Conservation (phyloP, 1,139 yeast species). For the Casaregolazyma lundiana region DNA sequence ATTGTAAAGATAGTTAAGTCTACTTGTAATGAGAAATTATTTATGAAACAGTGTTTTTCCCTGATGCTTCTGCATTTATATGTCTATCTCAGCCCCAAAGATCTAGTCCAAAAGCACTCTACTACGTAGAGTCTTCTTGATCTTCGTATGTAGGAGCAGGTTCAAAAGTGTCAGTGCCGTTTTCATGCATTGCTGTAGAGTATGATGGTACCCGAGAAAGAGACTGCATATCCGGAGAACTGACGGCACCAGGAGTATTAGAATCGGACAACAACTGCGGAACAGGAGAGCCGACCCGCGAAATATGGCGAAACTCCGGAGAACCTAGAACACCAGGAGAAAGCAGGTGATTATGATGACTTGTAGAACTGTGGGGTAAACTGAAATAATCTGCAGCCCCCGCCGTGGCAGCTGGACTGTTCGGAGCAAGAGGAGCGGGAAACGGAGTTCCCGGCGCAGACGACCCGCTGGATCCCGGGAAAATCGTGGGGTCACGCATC, state of each 20-base stretch:
- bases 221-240: constrained; percentile 41
- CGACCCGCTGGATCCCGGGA: constrained; percentile 6
- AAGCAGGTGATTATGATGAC: background rate
- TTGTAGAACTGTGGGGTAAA: background rate
- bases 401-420: background rate
- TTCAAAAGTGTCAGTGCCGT: constrained; percentile 24
- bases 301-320: constrained; percentile 19
- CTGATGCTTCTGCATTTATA: too few species aligned
- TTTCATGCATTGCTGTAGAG: constrained; percentile 51
- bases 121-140: too few species aligned
- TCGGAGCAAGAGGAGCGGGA: constrained; percentile 5
- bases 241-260: constrained; percentile 13
- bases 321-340: constrained; percentile 12
- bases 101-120: too few species aligned
- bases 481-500: constrained; percentile 7
- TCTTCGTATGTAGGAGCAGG: constrained; percentile 32
- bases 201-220: constrained; percentile 79
- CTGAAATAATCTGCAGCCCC: constrained; percentile 10
- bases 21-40: too few species aligned
- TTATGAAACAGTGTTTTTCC: too few species aligned
- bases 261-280: constrained; percentile 12
- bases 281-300: constrained; percentile 19
- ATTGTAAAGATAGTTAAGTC: constrained; percentile 1
- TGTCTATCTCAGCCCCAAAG: too few species aligned
- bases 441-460: constrained; percentile 29